A percentile compares a stretch with the other conserved stretches of the same genome.
phyloP scores from a whole-genome alignment of 2,329 filamentous ascomycete species.

The Tricladium varicosporioides region DNA sequence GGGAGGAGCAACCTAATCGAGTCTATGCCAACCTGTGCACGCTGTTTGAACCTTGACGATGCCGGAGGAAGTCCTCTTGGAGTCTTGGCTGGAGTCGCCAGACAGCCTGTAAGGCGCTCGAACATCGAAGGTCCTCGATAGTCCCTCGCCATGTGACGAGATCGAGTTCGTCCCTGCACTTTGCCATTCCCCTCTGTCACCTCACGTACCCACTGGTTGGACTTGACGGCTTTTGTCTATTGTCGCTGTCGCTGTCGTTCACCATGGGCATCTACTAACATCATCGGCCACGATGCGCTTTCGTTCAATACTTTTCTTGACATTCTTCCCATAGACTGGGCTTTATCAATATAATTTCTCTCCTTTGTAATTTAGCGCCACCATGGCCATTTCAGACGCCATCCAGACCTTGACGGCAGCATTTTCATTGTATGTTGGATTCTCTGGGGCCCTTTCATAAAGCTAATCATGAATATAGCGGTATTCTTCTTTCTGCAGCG shows the following conservation, averaged over 20 bases:
- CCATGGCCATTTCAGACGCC: constrained; percentile 32
- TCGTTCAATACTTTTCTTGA: constrained; percentile 27
- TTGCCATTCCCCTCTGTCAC: constrained; percentile 5
- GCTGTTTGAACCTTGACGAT: constrained; percentile 7
- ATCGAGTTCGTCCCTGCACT: neutral
- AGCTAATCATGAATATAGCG: constrained; percentile 28
- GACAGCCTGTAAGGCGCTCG: neutral
- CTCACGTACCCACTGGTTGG: constrained; percentile 17
- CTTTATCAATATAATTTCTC: constrained; percentile 26
- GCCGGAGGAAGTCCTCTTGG: too few relatives aligned
- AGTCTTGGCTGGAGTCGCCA: neutral
- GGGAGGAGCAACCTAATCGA: constrained; percentile 10
- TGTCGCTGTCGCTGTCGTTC: constrained; percentile 20
- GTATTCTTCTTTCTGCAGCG: constrained; percentile 34
- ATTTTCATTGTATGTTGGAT: constrained; percentile 34
- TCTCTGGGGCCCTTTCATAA: neutral
- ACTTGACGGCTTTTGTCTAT: constrained; percentile 17
- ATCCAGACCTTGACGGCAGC: constrained; percentile 34
- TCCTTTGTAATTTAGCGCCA: constrained; percentile 18
- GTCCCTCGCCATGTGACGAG: constrained; percentile 1
- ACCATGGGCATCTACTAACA: constrained; percentile 24
- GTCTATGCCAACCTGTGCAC: constrained; percentile 2
- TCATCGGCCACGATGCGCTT: constrained; percentile 24
- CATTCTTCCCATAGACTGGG: constrained; percentile 33
- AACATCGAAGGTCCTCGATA: neutral